These are phyloP conservation scores for maize (Zea mays) DNA, from an alignment of 176 grass and related monocot species.

Conservation along the genomic window DNA sequence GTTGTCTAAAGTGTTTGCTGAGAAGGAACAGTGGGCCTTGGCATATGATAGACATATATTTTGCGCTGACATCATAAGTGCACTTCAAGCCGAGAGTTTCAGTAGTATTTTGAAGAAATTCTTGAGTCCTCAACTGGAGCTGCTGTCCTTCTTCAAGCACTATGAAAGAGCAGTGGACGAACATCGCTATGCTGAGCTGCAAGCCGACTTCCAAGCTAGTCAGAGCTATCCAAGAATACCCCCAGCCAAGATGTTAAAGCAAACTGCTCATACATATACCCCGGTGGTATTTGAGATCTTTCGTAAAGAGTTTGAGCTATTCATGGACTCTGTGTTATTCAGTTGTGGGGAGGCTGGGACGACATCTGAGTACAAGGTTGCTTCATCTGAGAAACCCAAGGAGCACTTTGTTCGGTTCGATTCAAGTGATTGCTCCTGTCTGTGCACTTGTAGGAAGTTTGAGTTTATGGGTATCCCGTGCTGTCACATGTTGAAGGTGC, in stretches of 20 bases:
- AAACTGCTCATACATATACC: constrained; percentile 92
- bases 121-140: constrained; percentile 82
- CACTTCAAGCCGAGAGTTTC: constrained; percentile 82
- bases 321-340: constrained; percentile 94
- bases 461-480: constrained; percentile 93
- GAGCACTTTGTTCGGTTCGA: constrained; percentile 90
- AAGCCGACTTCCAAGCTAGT: constrained; percentile 98
- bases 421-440: constrained; percentile 73
- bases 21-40: constrained; percentile 85
- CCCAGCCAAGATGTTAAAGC: constrained; percentile 90
- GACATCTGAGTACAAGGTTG: constrained; percentile 78
- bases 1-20: constrained; percentile 84
- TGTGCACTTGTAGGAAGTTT: constrained; percentile 94
- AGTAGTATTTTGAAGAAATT: constrained; percentile 82
- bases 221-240: constrained; percentile 99
- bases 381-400: constrained; percentile 78
- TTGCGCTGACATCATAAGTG: constrained; percentile 81
- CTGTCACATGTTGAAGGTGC: constrained; percentile 89
- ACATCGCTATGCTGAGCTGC: constrained; percentile 92
- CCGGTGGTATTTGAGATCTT: constrained; percentile 98
- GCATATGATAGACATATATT: constrained; percentile 87
- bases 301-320: constrained; percentile 94
- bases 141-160: constrained; percentile 92
- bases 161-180: constrained; percentile 97
- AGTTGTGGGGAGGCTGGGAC: constrained; percentile 69